Conservation (phyloP, 2,329 filamentous ascomycete species). For the Sporothrix pseudoabietina region DNA sequence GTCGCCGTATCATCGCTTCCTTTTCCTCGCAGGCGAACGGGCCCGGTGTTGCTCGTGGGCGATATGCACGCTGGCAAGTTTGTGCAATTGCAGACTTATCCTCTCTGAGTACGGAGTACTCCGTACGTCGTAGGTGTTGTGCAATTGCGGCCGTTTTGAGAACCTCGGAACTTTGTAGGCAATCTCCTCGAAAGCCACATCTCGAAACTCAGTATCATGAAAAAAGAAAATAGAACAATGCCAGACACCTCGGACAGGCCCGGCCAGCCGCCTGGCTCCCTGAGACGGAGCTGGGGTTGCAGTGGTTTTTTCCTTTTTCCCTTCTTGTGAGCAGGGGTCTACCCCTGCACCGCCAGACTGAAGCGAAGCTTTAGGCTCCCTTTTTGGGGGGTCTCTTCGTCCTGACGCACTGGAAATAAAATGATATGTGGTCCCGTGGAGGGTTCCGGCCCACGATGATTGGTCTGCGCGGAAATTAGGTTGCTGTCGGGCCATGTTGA, state of each 20-base stretch:
- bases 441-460: background rate
- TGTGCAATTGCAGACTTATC: background rate
- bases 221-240: background rate
- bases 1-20: background rate
- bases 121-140: background rate
- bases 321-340: background rate
- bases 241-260: background rate
- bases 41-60: background rate
- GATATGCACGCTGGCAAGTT: background rate
- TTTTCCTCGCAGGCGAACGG: background rate
- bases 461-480: slow-evolving; percentile 31
- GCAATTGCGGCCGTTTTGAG: background rate
- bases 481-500: background rate
- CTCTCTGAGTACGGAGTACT: too few species aligned
- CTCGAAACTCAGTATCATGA: background rate
- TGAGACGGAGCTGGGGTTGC: background rate
- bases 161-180: too few species aligned
- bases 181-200: background rate
- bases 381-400: background rate
- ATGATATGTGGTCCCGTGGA: slow-evolving; percentile 29
- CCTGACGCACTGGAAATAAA: slow-evolving; percentile 26
- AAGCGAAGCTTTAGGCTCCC: slow-evolving; percentile 10
- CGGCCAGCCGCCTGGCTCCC: background rate
- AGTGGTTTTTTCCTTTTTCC: background rate
- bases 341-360: background rate